A percentile compares a stretch with the other conserved stretches of the same genome.
Evolutionary conservation across 2,329 filamentous ascomycete species (phyloP).

Genomic region (Aureobasidium melanogenum): DNA sequence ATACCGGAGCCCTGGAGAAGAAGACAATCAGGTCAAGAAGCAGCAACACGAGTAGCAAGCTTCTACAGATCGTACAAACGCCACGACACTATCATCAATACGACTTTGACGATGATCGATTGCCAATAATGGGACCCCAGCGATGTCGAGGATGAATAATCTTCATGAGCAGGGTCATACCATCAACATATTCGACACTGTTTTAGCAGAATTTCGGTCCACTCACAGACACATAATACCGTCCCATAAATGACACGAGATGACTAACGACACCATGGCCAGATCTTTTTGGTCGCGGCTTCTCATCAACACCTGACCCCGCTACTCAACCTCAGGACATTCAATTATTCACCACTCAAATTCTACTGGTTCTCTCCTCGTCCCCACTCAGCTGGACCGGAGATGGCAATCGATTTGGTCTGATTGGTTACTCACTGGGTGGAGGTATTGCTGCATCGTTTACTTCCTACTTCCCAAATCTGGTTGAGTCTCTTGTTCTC

Average conservation of each 20-base stretch:
- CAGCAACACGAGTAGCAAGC: neutral
- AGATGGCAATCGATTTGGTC: conserved; percentile 44
- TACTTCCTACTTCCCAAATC: conserved; percentile 56
- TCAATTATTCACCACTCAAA: conserved; percentile 64
- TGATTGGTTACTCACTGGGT: conserved; percentile 74
- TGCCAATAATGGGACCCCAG: neutral
- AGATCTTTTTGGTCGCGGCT: conserved; percentile 71
- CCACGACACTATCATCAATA: neutral
- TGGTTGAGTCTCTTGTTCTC: conserved; percentile 63
- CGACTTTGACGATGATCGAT: neutral
- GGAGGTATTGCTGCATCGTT: conserved; percentile 66
- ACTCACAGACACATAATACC: neutral
- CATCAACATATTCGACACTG: neutral
- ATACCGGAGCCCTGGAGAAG: neutral
- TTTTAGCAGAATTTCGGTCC: no score
- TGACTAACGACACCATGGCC: neutral
- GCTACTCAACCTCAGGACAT: conserved; percentile 60
- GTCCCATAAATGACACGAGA: neutral
- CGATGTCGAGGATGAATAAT: neutral
- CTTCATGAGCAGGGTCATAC: neutral
- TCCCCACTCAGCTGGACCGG: conserved; percentile 62
- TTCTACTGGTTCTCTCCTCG: conserved; percentile 60
- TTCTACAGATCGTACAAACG: no score
- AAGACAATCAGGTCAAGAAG: neutral
- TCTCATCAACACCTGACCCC: conserved; percentile 62